phyloP scores from a whole-genome alignment of 73 alveolate genomes.

The Durusdinium trenchii region DNA sequence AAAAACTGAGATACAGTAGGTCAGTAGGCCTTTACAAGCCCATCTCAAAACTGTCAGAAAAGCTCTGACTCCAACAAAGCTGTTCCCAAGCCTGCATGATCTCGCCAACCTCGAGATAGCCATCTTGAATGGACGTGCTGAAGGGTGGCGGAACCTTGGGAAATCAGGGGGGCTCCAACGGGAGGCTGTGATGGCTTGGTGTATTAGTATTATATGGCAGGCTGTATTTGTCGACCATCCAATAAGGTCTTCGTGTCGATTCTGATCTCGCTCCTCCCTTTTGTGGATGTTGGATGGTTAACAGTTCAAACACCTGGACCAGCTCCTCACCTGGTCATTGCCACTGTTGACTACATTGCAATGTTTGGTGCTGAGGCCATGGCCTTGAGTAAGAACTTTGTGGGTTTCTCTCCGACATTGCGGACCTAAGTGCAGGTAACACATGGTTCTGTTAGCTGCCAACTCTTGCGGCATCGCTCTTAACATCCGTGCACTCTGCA shows the following conservation, averaged over 20 bases:
- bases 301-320: neutral
- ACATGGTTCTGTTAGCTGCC: no score
- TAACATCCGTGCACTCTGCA: no score
- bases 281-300: neutral
- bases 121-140: conserved; percentile 57
- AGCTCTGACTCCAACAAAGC: neutral
- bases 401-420: conserved; percentile 99
- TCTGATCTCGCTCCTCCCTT: neutral
- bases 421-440: conserved; percentile 58
- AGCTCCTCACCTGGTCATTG: no score
- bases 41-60: neutral
- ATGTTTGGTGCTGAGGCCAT: conserved; percentile 96
- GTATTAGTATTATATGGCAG: no score
- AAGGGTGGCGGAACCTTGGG: conserved; percentile 92
- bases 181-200: no score
- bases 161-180: neutral
- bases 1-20: no score
- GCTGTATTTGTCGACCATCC: no score
- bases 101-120: conserved; percentile 71
- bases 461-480: no score
- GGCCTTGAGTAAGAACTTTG: conserved; percentile 99
- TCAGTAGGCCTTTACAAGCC: neutral
- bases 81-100: conserved; percentile 35
- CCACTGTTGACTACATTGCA: no score
- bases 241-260: neutral